A percentile compares a stretch with the other conserved stretches of the same genome.
These are phyloP conservation scores for Abrus precatorius DNA, from an alignment of 306 rosid genomes.

Conservation along the genomic window DNA sequence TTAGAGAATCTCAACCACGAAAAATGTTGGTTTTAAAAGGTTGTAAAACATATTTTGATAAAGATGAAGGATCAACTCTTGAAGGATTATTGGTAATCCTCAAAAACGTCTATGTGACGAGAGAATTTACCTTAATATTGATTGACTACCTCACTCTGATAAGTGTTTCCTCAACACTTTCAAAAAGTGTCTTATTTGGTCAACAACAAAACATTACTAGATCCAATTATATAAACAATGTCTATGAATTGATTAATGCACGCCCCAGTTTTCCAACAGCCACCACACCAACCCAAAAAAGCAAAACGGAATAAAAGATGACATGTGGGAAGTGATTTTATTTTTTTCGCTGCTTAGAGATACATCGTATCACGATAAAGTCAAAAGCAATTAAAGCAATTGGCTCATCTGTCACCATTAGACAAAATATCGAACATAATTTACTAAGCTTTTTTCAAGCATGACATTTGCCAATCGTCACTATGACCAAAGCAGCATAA, in stretches of 20 bases:
- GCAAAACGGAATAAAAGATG: neutral
- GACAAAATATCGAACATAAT: slow-evolving; percentile 25
- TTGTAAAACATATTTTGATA: slow-evolving; percentile 3
- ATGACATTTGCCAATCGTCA: slow-evolving; percentile 19
- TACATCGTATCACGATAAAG: neutral
- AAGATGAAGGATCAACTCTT: neutral
- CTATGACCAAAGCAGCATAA: slow-evolving; percentile 30
- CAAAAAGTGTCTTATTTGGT: slow-evolving; percentile 23
- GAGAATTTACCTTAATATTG: neutral
- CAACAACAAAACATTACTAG: slow-evolving; percentile 20
- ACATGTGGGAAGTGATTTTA: neutral
- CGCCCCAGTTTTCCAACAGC: slow-evolving; percentile 34
- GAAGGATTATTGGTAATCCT: neutral
- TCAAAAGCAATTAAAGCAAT: slow-evolving; percentile 20
- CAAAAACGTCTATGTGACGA: neutral
- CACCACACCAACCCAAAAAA: slow-evolving; percentile 40
- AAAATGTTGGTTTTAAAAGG: slow-evolving; percentile 4
- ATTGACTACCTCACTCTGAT: slow-evolving; percentile 19
- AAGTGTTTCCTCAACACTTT: slow-evolving; percentile 14
- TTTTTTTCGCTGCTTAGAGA: slow-evolving; percentile 3
- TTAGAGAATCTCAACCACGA: slow-evolving; percentile 17
- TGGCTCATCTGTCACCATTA: slow-evolving; percentile 29
- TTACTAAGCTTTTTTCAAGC: slow-evolving; percentile 12
- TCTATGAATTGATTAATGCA: neutral
- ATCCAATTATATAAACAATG: slow-evolving; percentile 34